phyloP scores from a whole-genome alignment of 495 filamentous ascomycete species.

The Chaetomium tenue region DNA sequence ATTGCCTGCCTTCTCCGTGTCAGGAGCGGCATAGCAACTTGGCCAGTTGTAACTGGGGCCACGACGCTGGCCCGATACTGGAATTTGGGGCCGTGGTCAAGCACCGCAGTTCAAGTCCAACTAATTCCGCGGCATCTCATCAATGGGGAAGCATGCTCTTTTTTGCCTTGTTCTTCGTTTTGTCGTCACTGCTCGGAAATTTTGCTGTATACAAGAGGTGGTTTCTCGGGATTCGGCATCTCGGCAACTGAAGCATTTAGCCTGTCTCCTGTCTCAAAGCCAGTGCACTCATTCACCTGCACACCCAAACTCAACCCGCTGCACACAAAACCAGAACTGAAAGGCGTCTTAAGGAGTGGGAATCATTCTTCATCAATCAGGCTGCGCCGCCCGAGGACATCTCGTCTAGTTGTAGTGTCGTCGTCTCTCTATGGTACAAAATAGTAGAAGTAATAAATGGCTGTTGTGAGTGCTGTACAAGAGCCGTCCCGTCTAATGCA shows the following conservation, averaged over 20 bases:
- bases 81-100: too few relatives aligned
- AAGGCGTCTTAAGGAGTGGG: constrained; percentile 2
- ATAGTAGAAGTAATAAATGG: constrained; percentile 8
- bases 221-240: constrained; percentile 1
- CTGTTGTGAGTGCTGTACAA: constrained; percentile 18
- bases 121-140: too few relatives aligned
- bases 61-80: too few relatives aligned
- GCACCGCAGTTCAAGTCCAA: too few relatives aligned
- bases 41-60: too few relatives aligned
- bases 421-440: constrained; percentile 27
- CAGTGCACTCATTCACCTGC: not conserved
- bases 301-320: not conserved
- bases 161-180: too few relatives aligned
- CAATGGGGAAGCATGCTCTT: too few relatives aligned
- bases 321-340: not conserved
- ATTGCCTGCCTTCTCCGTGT: too few relatives aligned
- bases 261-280: too few relatives aligned
- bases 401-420: constrained; percentile 20
- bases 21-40: too few relatives aligned
- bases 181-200: too few relatives aligned
- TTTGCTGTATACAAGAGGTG: not conserved
- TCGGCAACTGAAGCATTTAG: not conserved
- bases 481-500: constrained; percentile 30
- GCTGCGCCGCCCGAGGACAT: constrained; percentile 19
- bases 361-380: constrained; percentile 19